Conservation (phyloP, 2,329 filamentous ascomycete genomes). For the Oidium heveae region DNA sequence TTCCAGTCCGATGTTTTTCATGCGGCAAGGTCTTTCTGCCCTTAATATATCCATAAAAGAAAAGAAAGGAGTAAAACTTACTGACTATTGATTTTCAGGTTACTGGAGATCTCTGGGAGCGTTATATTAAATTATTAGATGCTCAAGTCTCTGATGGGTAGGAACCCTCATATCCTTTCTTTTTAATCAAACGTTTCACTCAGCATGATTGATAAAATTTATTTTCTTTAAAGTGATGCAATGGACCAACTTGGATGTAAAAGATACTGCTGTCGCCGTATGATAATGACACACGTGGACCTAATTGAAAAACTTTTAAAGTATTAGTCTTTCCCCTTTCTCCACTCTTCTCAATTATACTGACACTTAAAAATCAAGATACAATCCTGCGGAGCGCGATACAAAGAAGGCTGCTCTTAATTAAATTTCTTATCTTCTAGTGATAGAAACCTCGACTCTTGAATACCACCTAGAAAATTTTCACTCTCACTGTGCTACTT, state of each 20-base stretch:
- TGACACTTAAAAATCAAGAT: slow-evolving; percentile 13
- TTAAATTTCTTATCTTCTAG: background rate
- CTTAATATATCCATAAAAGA: background rate
- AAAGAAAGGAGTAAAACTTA: slow-evolving; percentile 2
- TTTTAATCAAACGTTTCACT: too few species aligned
- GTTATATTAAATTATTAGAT: slow-evolving; percentile 72
- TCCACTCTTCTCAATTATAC: slow-evolving; percentile 3
- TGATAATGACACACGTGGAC: slow-evolving; percentile 99
- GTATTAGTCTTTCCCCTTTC: slow-evolving; percentile 21
- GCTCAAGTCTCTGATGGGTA: slow-evolving; percentile 53
- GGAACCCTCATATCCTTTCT: background rate
- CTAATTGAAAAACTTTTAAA: slow-evolving; percentile 94
- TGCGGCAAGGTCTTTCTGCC: slow-evolving; percentile 63
- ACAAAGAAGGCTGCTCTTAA: slow-evolving; percentile 15
- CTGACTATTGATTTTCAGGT: slow-evolving; percentile 30
- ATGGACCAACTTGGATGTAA: slow-evolving; percentile 88
- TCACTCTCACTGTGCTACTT: too few species aligned
- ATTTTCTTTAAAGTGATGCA: slow-evolving; percentile 48
- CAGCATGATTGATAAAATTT: background rate
- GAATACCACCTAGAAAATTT: too few species aligned
- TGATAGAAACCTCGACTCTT: too few species aligned
- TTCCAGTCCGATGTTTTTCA: slow-evolving; percentile 94
- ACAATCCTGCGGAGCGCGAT: slow-evolving; percentile 23
- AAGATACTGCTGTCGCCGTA: slow-evolving; percentile 93
- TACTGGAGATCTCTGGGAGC: slow-evolving; percentile 90